Base-by-base conservation (phyloP, 805 yeast genomes). In the Sugiyamaella americana region DNA sequence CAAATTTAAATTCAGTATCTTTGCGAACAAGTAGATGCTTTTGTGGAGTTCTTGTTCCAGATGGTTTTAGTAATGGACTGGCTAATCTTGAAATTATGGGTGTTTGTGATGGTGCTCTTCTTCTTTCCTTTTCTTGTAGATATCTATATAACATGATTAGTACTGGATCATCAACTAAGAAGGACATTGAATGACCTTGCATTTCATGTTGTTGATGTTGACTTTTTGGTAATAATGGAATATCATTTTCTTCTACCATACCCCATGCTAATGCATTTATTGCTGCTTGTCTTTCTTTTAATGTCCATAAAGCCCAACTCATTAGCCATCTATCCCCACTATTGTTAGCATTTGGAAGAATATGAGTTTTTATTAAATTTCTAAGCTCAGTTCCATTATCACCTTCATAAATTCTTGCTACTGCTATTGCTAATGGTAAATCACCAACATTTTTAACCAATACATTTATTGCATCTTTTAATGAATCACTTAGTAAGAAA, bases 91-190 rank as follows among this genome's bases (percentile, higher is more conserved):
- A 48, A 29, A 8, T 22, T 36, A 44, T 26, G 11, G 32, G 32
- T 13, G 32, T 26, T 8, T 8, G 8, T 8, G n/a, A 29, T 41
- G 21, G 44, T 44, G 21, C 29, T 37, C 23, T 19, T 39, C 13
- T 17, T 41, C 42, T 24, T 36, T 37, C 46, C 20, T 75, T 73
- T 39, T 70, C 70, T 40, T 94, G 69, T 47, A 89, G 67, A 38
- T 73, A 75, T 46, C 71, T 67, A 61, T 84, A 89, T 47, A 91
- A 63, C 8, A 81, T 69, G 16, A 84, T 69, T 51, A 87, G 68
- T 0, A 86, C 87, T 0, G 97, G 97, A 63, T 89, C 98, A 55
- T 85, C 91, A 16, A 75, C 78, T 43, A 78, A 62, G 55, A 74
- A 80, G 4, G 40, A 29, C 8, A 38, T 40, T 1, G 50, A 44